Percentiles rank a stretch among this genome's conserved stretches.
phyloP scores from a whole-genome alignment of 2,329 filamentous ascomycete species.

The Ophiostoma sp. region DNA sequence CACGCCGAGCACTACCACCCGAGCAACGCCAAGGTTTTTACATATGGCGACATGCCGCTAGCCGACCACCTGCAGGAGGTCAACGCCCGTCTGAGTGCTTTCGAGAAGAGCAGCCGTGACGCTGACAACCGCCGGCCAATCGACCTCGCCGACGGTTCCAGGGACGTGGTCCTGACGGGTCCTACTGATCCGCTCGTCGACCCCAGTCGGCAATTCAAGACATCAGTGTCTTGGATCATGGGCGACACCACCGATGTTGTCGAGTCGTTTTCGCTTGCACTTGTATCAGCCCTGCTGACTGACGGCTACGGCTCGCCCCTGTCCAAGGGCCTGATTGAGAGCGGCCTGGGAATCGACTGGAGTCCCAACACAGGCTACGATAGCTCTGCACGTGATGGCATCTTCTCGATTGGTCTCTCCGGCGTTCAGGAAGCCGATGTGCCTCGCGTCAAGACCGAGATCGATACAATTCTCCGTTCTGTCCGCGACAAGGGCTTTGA shows the following conservation, averaged over 20 bases:
- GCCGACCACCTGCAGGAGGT: conserved; percentile 74
- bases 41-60: conserved; percentile 89
- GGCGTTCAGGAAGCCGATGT: conserved; percentile 82
- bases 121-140: conserved; percentile 71
- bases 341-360: conserved; percentile 85
- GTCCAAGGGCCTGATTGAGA: conserved; percentile 82
- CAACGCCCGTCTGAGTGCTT: conserved; percentile 65
- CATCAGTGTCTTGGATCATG: conserved; percentile 86
- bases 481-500: conserved; percentile 75
- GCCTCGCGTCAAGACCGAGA: conserved; percentile 65
- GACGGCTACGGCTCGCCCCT: conserved; percentile 94
- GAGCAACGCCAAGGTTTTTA: conserved; percentile 92
- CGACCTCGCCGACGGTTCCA: conserved; percentile 58
- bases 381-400: conserved; percentile 65
- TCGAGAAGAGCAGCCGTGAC: conserved; percentile 62
- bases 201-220: conserved; percentile 83
- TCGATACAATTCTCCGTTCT: conserved; percentile 66
- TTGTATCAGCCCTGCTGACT: conserved; percentile 78
- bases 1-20: conserved; percentile 94
- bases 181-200: conserved; percentile 84
- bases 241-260: conserved; percentile 76
- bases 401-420: conserved; percentile 86
- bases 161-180: conserved; percentile 65
- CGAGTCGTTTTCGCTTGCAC: conserved; percentile 79
- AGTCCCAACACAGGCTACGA: conserved; percentile 94